Conservation (phyloP, 352 stramenopile species). For the Nothophytophthora sp. region DNA sequence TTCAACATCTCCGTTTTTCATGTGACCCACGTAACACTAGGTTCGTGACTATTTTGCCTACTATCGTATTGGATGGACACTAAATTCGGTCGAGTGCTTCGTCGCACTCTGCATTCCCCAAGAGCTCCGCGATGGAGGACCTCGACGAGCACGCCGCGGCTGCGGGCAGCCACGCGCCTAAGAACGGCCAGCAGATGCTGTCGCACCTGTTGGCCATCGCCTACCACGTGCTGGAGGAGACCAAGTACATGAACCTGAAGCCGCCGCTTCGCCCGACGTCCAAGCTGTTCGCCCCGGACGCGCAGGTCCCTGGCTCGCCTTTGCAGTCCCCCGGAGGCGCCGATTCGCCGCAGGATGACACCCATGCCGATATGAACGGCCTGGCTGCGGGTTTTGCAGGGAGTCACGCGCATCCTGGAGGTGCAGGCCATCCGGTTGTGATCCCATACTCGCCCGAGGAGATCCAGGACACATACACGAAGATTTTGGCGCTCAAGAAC, state of each 20-base stretch:
- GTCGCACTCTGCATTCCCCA: no score
- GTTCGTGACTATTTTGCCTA: no score
- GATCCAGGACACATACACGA: constrained; percentile 87
- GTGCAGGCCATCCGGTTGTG: constrained; percentile 39
- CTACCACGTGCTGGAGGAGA: constrained; percentile 81
- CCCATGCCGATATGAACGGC: constrained; percentile 44
- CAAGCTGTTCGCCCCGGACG: constrained; percentile 69
- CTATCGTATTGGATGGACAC: no score
- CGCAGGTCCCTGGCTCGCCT: constrained; percentile 24
- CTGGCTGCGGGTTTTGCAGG: constrained; percentile 30
- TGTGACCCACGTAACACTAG: no score
- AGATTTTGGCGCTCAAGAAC: constrained; percentile 74
- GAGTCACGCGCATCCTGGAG: constrained; percentile 23
- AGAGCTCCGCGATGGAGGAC: constrained; percentile 24
- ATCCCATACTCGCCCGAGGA: constrained; percentile 80
- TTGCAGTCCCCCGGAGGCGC: constrained; percentile 27
- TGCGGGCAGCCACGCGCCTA: no score
- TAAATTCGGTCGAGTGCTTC: no score
- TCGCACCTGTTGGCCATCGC: constrained; percentile 72
- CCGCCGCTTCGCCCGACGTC: constrained; percentile 79
- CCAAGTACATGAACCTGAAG: constrained; percentile 86
- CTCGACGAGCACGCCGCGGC: background rate
- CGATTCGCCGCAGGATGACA: constrained; percentile 51
- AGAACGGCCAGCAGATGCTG: constrained; percentile 60
- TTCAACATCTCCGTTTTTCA: no score